phyloP scores from a whole-genome alignment of 345 rosid species.

The Sonneratia alba region DNA sequence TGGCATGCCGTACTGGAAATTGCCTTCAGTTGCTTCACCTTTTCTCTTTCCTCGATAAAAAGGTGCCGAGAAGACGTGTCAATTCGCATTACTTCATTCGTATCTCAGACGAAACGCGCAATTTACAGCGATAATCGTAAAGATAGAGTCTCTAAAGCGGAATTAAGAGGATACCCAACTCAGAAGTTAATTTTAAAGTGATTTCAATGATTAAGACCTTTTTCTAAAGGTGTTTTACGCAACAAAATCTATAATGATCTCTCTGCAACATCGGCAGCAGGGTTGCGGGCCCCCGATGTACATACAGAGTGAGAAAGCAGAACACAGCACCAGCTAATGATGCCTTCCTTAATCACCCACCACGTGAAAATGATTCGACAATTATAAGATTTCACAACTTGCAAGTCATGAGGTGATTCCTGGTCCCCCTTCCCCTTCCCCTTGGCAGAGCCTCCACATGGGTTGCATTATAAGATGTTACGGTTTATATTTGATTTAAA shows the following conservation, averaged over 20 bases:
- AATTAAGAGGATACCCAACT: constrained; percentile 1
- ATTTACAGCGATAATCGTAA: neutral
- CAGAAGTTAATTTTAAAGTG: neutral
- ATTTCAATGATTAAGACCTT: constrained; percentile 1
- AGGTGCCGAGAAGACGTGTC: too few species aligned
- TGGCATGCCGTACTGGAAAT: neutral
- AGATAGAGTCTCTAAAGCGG: neutral
- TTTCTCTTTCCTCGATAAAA: too few species aligned
- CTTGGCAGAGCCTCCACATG: neutral
- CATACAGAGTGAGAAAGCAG: neutral
- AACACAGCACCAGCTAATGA: constrained; percentile 2
- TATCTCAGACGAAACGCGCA: too few species aligned
- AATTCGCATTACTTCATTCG: too few species aligned
- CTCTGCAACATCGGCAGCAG: neutral
- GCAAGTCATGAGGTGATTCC: neutral
- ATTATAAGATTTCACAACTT: constrained; percentile 4
- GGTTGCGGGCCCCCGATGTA: neutral
- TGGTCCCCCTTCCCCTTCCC: neutral
- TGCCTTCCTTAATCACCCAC: neutral
- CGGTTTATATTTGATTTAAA: too few species aligned
- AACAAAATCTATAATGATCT: neutral
- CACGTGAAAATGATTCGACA: neutral
- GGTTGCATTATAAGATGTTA: too few species aligned
- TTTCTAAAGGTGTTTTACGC: neutral
- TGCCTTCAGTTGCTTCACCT: too few species aligned